These are phyloP conservation scores for Blastocystis sp. DNA, from an alignment of 352 stramenopile genomes.

Conservation along the genomic window DNA sequence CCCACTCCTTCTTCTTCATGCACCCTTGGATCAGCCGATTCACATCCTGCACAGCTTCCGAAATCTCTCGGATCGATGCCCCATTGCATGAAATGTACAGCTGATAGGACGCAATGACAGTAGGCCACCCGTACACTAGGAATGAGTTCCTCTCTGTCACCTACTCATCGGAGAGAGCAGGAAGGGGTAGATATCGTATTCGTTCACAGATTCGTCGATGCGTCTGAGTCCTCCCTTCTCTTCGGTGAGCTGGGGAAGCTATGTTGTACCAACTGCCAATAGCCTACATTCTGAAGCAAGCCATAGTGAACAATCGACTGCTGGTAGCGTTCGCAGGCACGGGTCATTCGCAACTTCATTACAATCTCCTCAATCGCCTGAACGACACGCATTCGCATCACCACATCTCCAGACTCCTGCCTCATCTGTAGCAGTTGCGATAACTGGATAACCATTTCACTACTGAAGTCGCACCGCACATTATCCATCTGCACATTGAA, in stretches of 20 bases:
- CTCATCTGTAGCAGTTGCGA: background rate
- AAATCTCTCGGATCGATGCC: background rate
- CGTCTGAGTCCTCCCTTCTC: background rate
- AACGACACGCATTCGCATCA: background rate
- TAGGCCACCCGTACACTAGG: constrained; percentile 31
- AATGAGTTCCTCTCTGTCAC: background rate
- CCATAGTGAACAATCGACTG: background rate
- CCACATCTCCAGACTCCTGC: background rate
- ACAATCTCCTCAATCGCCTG: background rate
- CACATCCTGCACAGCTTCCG: background rate
- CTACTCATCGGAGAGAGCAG: background rate
- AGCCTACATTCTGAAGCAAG: background rate
- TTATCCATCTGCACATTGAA: constrained; percentile 39
- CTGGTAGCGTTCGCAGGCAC: background rate
- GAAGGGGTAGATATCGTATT: constrained; percentile 9
- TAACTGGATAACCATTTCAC: background rate
- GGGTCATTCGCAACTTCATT: constrained; percentile 24
- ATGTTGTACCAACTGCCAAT: background rate
- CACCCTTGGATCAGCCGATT: background rate
- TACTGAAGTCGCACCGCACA: background rate
- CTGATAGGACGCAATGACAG: background rate
- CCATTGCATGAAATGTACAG: background rate
- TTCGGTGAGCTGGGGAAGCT: constrained; percentile 13
- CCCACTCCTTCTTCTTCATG: background rate
- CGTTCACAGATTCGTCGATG: background rate